Base-by-base conservation (phyloP, 2,329 filamentous ascomycete genomes). In the Colletotrichum tabaci region DNA sequence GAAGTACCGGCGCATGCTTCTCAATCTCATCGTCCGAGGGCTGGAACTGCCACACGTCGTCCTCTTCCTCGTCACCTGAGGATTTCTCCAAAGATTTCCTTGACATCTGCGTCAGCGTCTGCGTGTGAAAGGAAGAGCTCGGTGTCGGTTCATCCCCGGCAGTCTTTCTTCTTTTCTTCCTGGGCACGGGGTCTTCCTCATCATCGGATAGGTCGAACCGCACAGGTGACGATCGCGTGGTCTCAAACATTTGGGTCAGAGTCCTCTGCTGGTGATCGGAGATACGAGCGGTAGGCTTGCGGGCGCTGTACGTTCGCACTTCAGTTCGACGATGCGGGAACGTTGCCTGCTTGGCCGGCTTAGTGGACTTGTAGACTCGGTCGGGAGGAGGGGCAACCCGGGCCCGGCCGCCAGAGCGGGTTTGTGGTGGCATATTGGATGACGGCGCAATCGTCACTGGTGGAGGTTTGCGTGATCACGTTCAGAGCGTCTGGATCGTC, bases 51-150 rank as follows among this genome's bases (percentile, higher is more conserved):
- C 70, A 49, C 18, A 66, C 23, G 16, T 53, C 66, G 21, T 75
- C 71, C 2, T 66, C 67, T 42, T 68, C 70, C 10, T 63, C 66
- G 23, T 66, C 63, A 18, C 40, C 50, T n/a, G 49, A 46, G 23
- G 75, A 75, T 6, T 83, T 78, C 66, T 84, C 83, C 10, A 83
- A 84, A 64, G 84, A 74, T 9, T 82, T 85, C 70, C 84, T 83
- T 9, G 83, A 60, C 12, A 84, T 79, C 65, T 85, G 83, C 16
- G 83, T 85, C 66, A 85, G 73, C 3, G 83, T 85, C 69, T 85
- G 83, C 16, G 83, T 84, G 53, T 83, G 81, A 46, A 81, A 82
- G 8, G 75, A 80, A 6, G 80, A 79, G 50, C 76, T 77, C 10
- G 80, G 66, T 13, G 61, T 49, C 16, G 69, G 65, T 12, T 69